Percentiles rank a stretch among this genome's conserved stretches.
Conservation (phyloP, 208 protist species). For the Trypanosoma grayi region DNA sequence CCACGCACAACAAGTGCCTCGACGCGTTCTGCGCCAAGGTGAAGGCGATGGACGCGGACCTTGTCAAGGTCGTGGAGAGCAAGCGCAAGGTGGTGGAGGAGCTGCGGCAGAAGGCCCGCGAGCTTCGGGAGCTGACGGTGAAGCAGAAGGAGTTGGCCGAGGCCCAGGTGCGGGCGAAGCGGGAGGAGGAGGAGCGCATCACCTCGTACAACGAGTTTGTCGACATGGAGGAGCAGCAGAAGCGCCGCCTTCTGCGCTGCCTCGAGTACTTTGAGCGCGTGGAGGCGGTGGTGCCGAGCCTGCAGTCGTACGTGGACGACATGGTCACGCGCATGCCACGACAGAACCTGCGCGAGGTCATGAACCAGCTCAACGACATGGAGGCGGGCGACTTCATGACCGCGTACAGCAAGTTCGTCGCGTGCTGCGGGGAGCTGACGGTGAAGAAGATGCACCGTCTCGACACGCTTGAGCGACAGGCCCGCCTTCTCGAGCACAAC, state of each 20-base stretch:
- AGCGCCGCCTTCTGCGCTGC: constrained; percentile 50
- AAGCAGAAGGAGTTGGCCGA: constrained; percentile 56
- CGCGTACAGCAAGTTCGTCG: constrained; percentile 67
- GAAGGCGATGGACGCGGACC: constrained; percentile 26
- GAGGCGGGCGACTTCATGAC: constrained; percentile 57
- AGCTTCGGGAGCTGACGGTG: constrained; percentile 58
- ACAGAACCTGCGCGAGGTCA: constrained; percentile 39
- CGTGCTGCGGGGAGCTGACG: constrained; percentile 70
- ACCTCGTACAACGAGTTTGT: constrained; percentile 77
- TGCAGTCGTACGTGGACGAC: constrained; percentile 52
- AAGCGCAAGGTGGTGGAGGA: constrained; percentile 72
- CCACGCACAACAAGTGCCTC: constrained; percentile 34
- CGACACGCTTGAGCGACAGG: constrained; percentile 83
- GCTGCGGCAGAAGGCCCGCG: constrained; percentile 48
- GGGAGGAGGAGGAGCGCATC: constrained; percentile 50
- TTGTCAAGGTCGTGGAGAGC: constrained; percentile 34
- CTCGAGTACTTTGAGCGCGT: constrained; percentile 59
- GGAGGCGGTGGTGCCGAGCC: constrained; percentile 39
- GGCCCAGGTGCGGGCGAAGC: constrained; percentile 38
- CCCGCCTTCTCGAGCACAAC: constrained; percentile 72
- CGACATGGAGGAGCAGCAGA: constrained; percentile 64
- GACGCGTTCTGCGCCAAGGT: constrained; percentile 36
- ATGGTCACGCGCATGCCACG: constrained; percentile 57
- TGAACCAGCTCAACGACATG: constrained; percentile 40
- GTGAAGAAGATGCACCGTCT: constrained; percentile 85